phyloP scores from a whole-genome alignment of 495 filamentous ascomycete species.

The Hypoxylon fragiforme region DNA sequence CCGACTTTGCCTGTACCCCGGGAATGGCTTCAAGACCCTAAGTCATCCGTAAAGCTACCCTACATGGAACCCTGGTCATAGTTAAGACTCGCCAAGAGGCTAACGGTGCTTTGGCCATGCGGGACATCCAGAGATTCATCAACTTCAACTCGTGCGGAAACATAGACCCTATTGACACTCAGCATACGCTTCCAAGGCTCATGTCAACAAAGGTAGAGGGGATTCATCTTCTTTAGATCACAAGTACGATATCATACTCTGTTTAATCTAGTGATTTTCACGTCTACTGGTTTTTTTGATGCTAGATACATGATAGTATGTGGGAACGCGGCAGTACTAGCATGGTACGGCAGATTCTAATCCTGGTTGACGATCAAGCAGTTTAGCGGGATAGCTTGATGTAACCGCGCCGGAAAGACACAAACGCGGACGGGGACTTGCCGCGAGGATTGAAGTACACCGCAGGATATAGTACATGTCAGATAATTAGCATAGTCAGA shows the following conservation, averaged over 20 bases:
- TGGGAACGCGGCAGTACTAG: constrained; percentile 3
- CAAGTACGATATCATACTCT: not conserved
- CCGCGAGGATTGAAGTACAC: constrained; percentile 14
- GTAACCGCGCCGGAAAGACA: constrained; percentile 30
- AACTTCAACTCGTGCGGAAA: not conserved
- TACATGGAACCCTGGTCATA: constrained; percentile 21
- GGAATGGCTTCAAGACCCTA: not conserved
- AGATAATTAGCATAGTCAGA: constrained; percentile 21
- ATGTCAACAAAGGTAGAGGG: no score
- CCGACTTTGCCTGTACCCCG: constrained; percentile 11
- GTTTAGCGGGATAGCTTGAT: constrained; percentile 18
- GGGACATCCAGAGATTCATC: not conserved
- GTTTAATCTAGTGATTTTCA: not conserved
- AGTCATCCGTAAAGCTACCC: not conserved
- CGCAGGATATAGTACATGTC: constrained; percentile 16
- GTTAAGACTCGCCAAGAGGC: constrained; percentile 32
- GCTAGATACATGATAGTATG: not conserved
- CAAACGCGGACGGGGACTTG: not conserved
- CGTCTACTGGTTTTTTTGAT: constrained; percentile 1
- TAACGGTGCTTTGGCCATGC: constrained; percentile 23
- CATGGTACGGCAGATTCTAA: constrained; percentile 1
- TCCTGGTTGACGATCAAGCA: constrained; percentile 48
- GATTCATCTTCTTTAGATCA: not conserved
- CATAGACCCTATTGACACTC: no score
- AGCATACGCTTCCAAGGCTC: no score